Evolutionary conservation across 2,329 filamentous ascomycete species (phyloP).

Genomic region (Colletotrichum gloeosporioides): DNA sequence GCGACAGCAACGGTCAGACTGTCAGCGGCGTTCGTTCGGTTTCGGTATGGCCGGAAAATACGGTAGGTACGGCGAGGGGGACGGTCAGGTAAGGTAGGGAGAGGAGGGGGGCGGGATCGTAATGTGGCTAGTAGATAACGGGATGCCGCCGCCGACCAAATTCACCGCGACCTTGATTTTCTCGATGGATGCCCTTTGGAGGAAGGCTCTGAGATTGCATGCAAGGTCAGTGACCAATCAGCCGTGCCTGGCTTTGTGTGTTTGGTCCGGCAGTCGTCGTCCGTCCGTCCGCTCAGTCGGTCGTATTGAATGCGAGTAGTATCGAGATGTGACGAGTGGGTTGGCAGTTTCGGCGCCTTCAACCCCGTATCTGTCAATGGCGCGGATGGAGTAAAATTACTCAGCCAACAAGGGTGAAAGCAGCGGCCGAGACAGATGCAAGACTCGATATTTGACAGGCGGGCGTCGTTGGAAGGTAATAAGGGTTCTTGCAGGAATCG

Average conservation of each 20-base stretch:
- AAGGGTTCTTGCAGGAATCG: not conserved
- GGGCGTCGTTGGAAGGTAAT: not conserved
- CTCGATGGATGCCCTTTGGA: not conserved
- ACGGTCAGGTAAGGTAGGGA: not conserved
- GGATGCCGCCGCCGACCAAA: not conserved
- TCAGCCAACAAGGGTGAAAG: slow-evolving; percentile 9
- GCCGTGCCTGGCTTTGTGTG: not conserved
- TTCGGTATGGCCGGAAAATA: slow-evolving; percentile 13
- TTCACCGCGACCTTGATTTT: not conserved
- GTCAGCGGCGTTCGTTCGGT: slow-evolving; percentile 4
- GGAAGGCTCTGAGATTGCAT: slow-evolving; percentile 10
- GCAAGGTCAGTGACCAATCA: slow-evolving; percentile 5
- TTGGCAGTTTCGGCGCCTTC: not conserved
- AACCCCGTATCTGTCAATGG: not conserved
- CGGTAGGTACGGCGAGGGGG: not conserved
- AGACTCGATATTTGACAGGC: not conserved
- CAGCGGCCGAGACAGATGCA: not conserved
- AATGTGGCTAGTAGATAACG: slow-evolving; percentile 7
- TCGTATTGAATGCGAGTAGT: not conserved
- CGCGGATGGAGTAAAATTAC: not conserved
- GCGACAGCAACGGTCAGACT: not conserved
- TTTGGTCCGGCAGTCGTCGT: slow-evolving; percentile 1
- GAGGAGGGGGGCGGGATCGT: not conserved
- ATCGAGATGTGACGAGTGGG: not conserved
- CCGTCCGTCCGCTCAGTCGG: slow-evolving; percentile 1